Evolutionary conservation across 441 rosid species (phyloP), one percentile per base, ranked within the genome.

Genomic region (Adansonia grandidieri): DNA sequence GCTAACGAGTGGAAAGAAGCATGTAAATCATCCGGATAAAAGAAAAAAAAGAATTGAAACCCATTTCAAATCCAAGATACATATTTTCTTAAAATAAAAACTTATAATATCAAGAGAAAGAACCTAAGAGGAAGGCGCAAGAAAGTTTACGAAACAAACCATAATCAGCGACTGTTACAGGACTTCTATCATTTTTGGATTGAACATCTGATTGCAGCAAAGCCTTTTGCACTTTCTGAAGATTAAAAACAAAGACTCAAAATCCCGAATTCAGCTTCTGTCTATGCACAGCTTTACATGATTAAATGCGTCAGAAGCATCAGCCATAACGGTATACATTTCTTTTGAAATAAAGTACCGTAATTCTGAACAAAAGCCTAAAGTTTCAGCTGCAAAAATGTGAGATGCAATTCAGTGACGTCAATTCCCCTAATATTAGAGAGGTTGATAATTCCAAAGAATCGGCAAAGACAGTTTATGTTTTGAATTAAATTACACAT

Each of bases 121-220:
- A 50, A 60, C 20, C 37, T 60, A 28, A 68, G 40, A 47, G 40
- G 53, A 56, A 68, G 48, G 15, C 56, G 53, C 69, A 67, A 15
- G 76, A 81, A 54, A 84, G 74, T 77, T 98, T 98, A 80, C 92
- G n/a, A n/a, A 94, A 88, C 94, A 97, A 78, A 98, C 99, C 19
- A 96, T 97, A 2, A 98, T 96, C 50, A 94, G 97, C 15, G 99
- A 98, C 78, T 91, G 93, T 75, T 79, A n/a, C n/a, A n/a, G n/a
- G 86, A 85, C 93, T 22, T 7, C 51, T 66, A 44, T 42, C 95
- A 3, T 88, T 87, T 85, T 96, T 96, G 2, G 89, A 87, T 71
- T 91, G 97, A 56, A 94, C 94, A 78, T 96, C 98, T 6, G 99
- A 83, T 40, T 86, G 92, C 89, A 91, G 80, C 79, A 94, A 85